These are phyloP conservation scores for Dysphania ambrosioides DNA, from an alignment of 148 eudicot genomes.

Conservation along the genomic window DNA sequence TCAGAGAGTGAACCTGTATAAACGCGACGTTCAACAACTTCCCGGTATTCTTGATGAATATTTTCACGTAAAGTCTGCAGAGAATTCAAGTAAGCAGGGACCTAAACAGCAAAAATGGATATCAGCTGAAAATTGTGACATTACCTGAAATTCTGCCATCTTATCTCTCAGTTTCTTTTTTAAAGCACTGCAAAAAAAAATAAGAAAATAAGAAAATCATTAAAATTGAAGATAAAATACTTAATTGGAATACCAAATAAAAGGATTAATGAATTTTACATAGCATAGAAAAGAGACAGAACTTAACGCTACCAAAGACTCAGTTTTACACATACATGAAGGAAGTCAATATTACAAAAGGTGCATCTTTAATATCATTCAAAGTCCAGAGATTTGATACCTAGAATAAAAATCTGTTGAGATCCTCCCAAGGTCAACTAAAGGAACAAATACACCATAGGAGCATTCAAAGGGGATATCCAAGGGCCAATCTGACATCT, in stretches of 20 bases:
- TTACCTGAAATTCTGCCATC: constrained; percentile 92
- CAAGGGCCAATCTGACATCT: no score
- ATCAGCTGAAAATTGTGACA: constrained; percentile 6
- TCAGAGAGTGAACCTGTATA: constrained; percentile 60
- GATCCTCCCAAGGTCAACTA: no score
- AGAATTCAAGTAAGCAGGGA: background rate
- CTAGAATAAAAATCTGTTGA: no score
- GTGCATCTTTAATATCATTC: background rate
- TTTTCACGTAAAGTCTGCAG: constrained; percentile 73
- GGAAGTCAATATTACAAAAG: background rate
- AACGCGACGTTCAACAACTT: constrained; percentile 94
- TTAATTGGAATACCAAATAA: background rate
- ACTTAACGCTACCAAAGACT: background rate
- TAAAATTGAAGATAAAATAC: constrained; percentile 6
- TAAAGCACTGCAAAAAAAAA: constrained; percentile 69
- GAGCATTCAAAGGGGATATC: no score
- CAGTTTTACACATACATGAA: background rate
- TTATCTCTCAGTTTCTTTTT: constrained; percentile 86
- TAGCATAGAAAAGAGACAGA: background rate
- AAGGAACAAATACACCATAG: background rate
- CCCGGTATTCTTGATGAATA: constrained; percentile 90
- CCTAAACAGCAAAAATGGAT: background rate
- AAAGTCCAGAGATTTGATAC: background rate
- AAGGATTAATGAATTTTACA: background rate
- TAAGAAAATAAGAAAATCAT: no score